These are phyloP conservation scores for Eucalyptus rudis DNA, from an alignment of 345 rosid genomes.

Conservation along the genomic window DNA sequence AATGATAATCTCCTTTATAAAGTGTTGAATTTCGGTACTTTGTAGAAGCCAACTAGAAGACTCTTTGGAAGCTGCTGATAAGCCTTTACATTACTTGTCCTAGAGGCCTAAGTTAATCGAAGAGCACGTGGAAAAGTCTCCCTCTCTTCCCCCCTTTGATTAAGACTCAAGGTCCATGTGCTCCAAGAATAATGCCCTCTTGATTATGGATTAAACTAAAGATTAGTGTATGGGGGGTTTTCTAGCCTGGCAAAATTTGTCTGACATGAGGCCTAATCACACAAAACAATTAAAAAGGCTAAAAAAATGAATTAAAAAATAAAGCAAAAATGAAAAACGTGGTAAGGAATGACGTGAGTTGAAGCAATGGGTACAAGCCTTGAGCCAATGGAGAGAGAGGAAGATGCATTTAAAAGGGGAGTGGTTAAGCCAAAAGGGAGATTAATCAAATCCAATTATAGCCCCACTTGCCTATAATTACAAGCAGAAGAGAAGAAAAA, in stretches of 20 bases:
- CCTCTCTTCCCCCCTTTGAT: neutral
- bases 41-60: neutral
- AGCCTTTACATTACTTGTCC: neutral
- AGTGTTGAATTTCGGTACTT: neutral
- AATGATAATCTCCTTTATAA: neutral
- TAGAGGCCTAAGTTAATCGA: neutral
- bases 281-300: neutral
- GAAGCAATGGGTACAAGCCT: neutral
- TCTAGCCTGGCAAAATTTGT: neutral
- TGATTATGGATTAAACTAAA: neutral
- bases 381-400: neutral
- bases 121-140: neutral
- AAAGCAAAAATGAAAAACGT: neutral
- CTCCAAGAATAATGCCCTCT: neutral
- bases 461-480: neutral
- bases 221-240: neutral
- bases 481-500: neutral
- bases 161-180: neutral
- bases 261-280: neutral
- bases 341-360: neutral
- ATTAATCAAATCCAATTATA: neutral
- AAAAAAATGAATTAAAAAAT: neutral
- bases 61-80: neutral
- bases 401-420: neutral
- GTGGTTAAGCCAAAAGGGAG: neutral